Evolutionary conservation across 2,329 filamentous ascomycete species (phyloP), one percentile per base, ranked within the genome.

Genomic region (Endothia cerciana): DNA sequence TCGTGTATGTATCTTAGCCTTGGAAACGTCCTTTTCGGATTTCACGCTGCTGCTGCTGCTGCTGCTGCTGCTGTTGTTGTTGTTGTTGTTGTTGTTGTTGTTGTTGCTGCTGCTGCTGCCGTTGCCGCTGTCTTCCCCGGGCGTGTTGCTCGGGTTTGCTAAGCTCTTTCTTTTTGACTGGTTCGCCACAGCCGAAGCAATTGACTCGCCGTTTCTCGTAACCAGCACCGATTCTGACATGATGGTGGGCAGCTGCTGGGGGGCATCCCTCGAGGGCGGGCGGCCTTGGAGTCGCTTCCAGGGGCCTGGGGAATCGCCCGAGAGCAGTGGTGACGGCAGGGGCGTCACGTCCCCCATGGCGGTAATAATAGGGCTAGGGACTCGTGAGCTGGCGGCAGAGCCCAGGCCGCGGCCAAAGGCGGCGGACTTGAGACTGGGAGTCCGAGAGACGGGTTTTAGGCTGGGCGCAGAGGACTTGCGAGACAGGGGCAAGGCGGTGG

Each of bases 261-360:
- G 76, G 4, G 74, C 71, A 55, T 85, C 85, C 69, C 79, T 79
- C 45, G 82, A 89, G 60, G 77, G 76, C 40, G 81, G 82, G 59
- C 81, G 79, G 40, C 79, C 76, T 63, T 76, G 76, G 64, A 88
- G 76, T 74, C 81, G 82, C 75, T 83, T 87, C 89, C 89, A 89
- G 28, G 89, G 87, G 33, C 89, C 87, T 15, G 88, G 86, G 1
- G 89, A 91, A 71, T 89, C 87, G 69, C 81, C 81, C 4, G 83
- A 83, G 72, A 90, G 82, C 56, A 94, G 82, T 4, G 91, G 91
- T 28, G 91, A 94, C 2, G 91, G 91, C 41, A 95, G 79, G 64
- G 91, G 91, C 3, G 92, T 94, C 69, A 95, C 80, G 74, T 93
- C 90, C 68, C 89, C 88, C 87, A 93, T 90, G 56, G 91, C 90